These are phyloP conservation scores for Kalanchoe fedtschenkoi DNA, from an alignment of 164 flowering plant genomes.

Conservation along the genomic window DNA sequence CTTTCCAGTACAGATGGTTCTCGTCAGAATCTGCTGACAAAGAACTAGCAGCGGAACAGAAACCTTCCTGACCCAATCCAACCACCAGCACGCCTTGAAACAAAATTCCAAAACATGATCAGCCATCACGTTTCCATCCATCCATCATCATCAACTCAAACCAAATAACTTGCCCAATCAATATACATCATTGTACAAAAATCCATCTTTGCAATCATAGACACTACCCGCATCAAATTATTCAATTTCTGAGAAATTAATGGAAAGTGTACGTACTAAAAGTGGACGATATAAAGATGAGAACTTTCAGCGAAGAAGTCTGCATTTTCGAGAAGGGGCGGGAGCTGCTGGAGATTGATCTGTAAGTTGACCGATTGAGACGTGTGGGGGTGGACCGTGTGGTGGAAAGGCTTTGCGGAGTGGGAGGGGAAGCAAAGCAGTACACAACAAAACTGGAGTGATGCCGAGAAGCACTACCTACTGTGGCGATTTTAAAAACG, in stretches of 20 bases:
- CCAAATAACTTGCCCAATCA: background rate
- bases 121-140: background rate
- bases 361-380: background rate
- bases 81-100: conserved; percentile 28
- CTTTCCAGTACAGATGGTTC: conserved; percentile 59
- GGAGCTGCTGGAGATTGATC: background rate
- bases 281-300: conserved; percentile 12
- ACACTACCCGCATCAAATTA: background rate
- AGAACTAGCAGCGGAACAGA: conserved; percentile 48
- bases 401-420: too few species aligned
- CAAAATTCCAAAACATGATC: background rate
- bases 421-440: too few species aligned
- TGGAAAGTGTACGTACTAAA: conserved; percentile 11
- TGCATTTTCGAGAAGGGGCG: conserved; percentile 13
- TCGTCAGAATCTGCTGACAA: conserved; percentile 17
- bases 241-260: background rate
- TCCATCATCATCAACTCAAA: background rate
- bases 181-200: background rate
- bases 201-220: background rate
- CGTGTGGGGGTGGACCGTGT: background rate
- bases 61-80: conserved; percentile 38
- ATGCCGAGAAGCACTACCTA: too few species aligned
- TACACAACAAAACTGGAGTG: too few species aligned
- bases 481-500: too few species aligned
- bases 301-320: conserved; percentile 4